Conservation (phyloP, 352 stramenopile genomes). For the Phytophthora syringae region DNA sequence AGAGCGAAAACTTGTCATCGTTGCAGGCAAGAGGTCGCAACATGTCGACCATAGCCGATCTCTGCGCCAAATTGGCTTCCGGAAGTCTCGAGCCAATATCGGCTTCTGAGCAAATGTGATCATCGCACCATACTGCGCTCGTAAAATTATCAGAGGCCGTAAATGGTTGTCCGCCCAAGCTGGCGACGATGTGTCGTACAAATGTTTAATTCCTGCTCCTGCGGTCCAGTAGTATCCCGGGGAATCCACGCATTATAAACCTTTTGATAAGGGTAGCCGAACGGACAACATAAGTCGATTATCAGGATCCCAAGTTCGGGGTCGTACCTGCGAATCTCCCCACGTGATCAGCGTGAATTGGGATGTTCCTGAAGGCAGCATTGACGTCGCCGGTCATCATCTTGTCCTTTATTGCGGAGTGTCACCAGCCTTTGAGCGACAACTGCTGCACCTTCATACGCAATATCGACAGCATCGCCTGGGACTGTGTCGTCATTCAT, state of each 20-base stretch:
- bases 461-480: background rate
- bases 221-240: conserved; percentile 6
- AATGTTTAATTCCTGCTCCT: conserved; percentile 6
- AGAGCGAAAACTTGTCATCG: conserved; percentile 15
- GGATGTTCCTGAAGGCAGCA: conserved; percentile 5
- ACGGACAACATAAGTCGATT: conserved; percentile 10
- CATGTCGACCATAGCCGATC: conserved; percentile 1
- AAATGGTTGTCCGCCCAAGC: background rate
- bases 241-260: conserved; percentile 11
- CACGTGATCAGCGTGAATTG: conserved; percentile 8
- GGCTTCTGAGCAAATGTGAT: conserved; percentile 13
- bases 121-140: conserved; percentile 19
- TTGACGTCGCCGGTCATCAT: conserved; percentile 17
- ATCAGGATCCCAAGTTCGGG: conserved; percentile 2
- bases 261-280: too few relatives aligned
- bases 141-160: background rate
- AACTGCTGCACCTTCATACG: background rate
- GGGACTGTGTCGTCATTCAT: conserved; percentile 19
- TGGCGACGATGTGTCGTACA: conserved; percentile 7
- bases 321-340: conserved; percentile 3
- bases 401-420: background rate
- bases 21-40: conserved; percentile 8
- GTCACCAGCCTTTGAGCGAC: background rate
- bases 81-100: conserved; percentile 4
- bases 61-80: conserved; percentile 3